Conservation (phyloP, 768 basidiomycete species). For the Exidia glandulosa region DNA sequence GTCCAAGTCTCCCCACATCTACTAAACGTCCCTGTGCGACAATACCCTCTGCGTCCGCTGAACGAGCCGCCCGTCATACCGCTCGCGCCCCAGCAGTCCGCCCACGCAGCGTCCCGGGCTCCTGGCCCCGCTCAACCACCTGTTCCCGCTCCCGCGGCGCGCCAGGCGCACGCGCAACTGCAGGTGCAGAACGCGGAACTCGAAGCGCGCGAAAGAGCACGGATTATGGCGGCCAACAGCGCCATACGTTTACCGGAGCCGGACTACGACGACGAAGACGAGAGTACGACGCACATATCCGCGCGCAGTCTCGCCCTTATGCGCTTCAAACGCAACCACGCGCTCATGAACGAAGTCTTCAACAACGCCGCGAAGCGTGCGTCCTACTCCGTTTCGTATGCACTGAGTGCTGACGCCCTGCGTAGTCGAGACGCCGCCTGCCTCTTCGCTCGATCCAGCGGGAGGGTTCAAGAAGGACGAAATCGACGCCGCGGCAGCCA, state of each 20-base stretch:
- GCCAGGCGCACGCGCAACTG: not conserved
- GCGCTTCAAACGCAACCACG: constrained; percentile 71
- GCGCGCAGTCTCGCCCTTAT: constrained; percentile 59
- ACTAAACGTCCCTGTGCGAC: constrained; percentile 50
- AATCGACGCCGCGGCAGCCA: not conserved
- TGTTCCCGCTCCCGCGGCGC: constrained; percentile 5
- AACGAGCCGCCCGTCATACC: constrained; percentile 59
- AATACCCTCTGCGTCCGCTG: constrained; percentile 56
- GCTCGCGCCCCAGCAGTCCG: constrained; percentile 48
- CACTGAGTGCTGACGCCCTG: not conserved
- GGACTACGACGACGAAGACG: not conserved
- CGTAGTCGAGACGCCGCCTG: not conserved
- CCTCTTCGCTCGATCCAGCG: not conserved
- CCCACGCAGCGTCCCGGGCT: no score
- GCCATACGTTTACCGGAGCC: not conserved
- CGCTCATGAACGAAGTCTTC: constrained; percentile 77
- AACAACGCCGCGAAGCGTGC: constrained; percentile 56
- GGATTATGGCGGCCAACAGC: not conserved
- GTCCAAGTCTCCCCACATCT: constrained; percentile 50
- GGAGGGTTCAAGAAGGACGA: not conserved
- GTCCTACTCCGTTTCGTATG: not conserved
- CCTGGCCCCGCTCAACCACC: constrained; percentile 20
- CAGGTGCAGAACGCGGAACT: not conserved
- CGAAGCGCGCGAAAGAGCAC: not conserved
- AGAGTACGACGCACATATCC: constrained; percentile 40